Percentiles rank a stretch among this genome's conserved stretches.
Conservation (phyloP, 2,329 filamentous ascomycete species). For the Emergomyces pasteurianus region DNA sequence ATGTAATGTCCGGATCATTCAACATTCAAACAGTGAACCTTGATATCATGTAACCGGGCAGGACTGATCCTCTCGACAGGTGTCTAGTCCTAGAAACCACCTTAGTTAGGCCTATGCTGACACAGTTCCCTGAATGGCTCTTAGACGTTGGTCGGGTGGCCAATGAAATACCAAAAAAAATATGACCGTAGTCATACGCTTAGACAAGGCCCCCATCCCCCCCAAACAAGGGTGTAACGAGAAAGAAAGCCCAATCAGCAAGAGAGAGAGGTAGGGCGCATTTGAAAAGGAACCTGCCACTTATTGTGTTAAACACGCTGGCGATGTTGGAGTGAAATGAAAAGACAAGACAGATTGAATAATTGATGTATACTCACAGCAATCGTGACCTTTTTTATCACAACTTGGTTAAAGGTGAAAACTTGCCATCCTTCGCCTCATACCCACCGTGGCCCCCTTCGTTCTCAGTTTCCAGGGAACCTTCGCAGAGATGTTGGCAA, state of each 20-base stretch:
- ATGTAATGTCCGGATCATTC: not conserved
- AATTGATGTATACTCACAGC: not conserved
- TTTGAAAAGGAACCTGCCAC: not conserved
- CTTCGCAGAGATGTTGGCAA: not conserved
- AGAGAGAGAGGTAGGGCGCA: not conserved
- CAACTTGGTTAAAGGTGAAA: not conserved
- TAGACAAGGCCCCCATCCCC: not conserved
- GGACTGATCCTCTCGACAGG: not conserved
- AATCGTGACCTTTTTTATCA: not conserved
- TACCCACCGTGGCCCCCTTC: not conserved
- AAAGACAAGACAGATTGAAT: not conserved
- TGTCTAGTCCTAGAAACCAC: not conserved
- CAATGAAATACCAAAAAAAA: not conserved
- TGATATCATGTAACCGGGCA: not conserved
- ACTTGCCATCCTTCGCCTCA: not conserved
- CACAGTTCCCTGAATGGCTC: not conserved
- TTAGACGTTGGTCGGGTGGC: not conserved
- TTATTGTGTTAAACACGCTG: not conserved
- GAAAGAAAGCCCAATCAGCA: not conserved
- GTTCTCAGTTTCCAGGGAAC: not conserved
- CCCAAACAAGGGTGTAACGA: too few species aligned
- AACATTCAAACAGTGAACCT: not conserved
- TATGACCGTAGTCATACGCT: not conserved
- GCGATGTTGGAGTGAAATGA: not conserved
- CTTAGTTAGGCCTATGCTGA: not conserved